These are phyloP conservation scores for Orobanche coerulescens DNA, from an alignment of 257 asterid genomes.

Conservation along the genomic window DNA sequence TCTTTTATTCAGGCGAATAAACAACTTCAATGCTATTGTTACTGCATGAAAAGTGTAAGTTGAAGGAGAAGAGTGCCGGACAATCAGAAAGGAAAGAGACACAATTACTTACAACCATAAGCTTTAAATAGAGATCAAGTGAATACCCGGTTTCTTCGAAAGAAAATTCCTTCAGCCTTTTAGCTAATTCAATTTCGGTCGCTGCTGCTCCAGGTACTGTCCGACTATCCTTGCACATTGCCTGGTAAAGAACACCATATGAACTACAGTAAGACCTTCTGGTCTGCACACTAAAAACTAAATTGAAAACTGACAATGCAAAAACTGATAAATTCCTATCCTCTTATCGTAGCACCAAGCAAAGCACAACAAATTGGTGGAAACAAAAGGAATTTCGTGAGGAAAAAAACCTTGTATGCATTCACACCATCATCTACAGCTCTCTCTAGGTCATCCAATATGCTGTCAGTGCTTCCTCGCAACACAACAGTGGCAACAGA, in stretches of 20 bases:
- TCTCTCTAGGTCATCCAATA: constrained; percentile 91
- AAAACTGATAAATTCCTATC: neutral
- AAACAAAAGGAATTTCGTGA: neutral
- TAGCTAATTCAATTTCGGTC: constrained; percentile 88
- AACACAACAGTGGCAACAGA: constrained; percentile 82
- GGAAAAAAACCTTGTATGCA: constrained; percentile 55
- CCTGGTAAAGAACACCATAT: constrained; percentile 39
- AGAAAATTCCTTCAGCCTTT: constrained; percentile 84
- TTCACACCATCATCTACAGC: constrained; percentile 97
- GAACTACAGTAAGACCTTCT: constrained; percentile 14
- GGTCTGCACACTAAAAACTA: neutral
- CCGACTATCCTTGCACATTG: constrained; percentile 98
- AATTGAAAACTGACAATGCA: neutral
- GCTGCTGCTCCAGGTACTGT: constrained; percentile 98
- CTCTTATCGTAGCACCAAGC: neutral
- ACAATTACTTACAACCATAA: neutral
- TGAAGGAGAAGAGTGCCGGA: neutral
- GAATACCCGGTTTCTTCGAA: constrained; percentile 89
- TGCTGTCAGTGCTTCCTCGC: constrained; percentile 95
- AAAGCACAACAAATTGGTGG: constrained; percentile 8
- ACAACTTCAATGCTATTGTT: neutral
- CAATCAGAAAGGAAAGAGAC: neutral
- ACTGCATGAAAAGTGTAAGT: neutral
- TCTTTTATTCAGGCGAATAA: neutral
- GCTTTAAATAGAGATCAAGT: constrained; percentile 10